phyloP scores from a whole-genome alignment of 78 protist genomes.

The Protostelium mycophagum region DNA sequence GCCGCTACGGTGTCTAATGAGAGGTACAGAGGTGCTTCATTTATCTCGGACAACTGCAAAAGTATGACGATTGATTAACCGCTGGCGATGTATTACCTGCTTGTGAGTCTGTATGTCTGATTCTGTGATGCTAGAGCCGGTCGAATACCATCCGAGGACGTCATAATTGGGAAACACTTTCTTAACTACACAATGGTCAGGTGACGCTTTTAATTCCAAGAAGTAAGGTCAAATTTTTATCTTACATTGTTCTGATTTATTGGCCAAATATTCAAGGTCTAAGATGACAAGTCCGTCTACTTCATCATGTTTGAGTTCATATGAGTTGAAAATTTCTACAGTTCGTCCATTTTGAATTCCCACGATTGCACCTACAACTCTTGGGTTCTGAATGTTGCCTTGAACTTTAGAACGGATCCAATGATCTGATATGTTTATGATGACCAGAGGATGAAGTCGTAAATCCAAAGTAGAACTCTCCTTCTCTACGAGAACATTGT shows the following conservation, averaged over 20 bases:
- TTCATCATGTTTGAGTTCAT: constrained; percentile 54
- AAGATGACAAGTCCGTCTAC: constrained; percentile 11
- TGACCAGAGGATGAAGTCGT: constrained; percentile 81
- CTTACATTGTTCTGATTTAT: constrained; percentile 68
- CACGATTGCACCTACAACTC: constrained; percentile 70
- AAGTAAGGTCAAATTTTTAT: background rate
- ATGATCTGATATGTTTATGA: constrained; percentile 82
- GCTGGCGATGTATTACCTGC: constrained; percentile 7
- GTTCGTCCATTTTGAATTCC: constrained; percentile 76
- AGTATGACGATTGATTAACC: background rate
- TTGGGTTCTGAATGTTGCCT: constrained; percentile 2
- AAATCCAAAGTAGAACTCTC: constrained; percentile 35
- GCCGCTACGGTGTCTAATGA: constrained; percentile 47
- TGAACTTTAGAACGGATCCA: constrained; percentile 61
- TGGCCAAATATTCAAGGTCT: constrained; percentile 56
- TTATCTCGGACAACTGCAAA: constrained; percentile 42
- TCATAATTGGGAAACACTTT: constrained; percentile 72
- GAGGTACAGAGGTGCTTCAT: constrained; percentile 66
- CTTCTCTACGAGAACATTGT: constrained; percentile 3
- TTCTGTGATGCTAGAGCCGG: constrained; percentile 28
- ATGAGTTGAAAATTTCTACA: constrained; percentile 76
- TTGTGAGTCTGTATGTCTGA: constrained; percentile 54
- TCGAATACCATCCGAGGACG: constrained; percentile 74
- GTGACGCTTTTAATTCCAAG: background rate
- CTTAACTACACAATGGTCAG: constrained; percentile 30